Percentiles rank a stretch among this genome's conserved stretches.
These are phyloP conservation scores for Polychaeton citri DNA, from an alignment of 2,329 filamentous ascomycete genomes.

Conservation along the genomic window DNA sequence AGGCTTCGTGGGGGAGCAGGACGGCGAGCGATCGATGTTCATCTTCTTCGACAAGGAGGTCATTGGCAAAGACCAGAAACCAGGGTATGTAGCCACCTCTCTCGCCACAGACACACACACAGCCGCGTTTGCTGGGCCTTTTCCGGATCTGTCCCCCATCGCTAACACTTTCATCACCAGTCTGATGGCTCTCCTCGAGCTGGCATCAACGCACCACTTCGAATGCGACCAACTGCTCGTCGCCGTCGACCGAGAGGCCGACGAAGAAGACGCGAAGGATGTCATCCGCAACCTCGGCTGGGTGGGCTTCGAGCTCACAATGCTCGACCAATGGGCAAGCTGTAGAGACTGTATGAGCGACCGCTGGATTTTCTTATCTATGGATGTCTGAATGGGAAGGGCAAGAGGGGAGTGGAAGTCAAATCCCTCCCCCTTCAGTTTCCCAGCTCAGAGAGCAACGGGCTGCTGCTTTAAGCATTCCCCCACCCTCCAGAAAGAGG, in stretches of 20 bases:
- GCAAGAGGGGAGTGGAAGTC: too few relatives aligned
- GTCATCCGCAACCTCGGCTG: conserved; percentile 76
- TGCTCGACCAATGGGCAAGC: conserved; percentile 59
- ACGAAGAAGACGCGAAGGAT: conserved; percentile 47
- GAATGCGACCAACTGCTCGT: conserved; percentile 66
- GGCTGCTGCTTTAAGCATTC: background rate
- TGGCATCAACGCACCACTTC: conserved; percentile 59
- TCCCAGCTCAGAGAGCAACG: background rate
- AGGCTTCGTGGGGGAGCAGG: conserved; percentile 64
- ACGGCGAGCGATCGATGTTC: conserved; percentile 62
- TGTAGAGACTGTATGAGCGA: conserved; percentile 53
- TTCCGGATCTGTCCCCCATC: background rate
- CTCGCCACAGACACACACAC: background rate
- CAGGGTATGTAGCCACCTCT: conserved; percentile 49
- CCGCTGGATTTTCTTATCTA: conserved; percentile 74
- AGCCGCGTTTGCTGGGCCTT: background rate
- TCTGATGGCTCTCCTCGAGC: conserved; percentile 80
- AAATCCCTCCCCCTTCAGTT: background rate
- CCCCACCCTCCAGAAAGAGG: too few relatives aligned
- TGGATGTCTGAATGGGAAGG: conserved; percentile 62
- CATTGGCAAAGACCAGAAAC: conserved; percentile 66
- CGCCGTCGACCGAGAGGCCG: conserved; percentile 62
- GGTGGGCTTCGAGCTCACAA: conserved; percentile 80
- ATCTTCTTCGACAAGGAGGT: conserved; percentile 72
- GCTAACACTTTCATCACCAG: conserved; percentile 35